A percentile compares a stretch with the other conserved stretches of the same genome.
Conservation (phyloP, 176 grass and related monocot genomes). For the Zea luxurians region DNA sequence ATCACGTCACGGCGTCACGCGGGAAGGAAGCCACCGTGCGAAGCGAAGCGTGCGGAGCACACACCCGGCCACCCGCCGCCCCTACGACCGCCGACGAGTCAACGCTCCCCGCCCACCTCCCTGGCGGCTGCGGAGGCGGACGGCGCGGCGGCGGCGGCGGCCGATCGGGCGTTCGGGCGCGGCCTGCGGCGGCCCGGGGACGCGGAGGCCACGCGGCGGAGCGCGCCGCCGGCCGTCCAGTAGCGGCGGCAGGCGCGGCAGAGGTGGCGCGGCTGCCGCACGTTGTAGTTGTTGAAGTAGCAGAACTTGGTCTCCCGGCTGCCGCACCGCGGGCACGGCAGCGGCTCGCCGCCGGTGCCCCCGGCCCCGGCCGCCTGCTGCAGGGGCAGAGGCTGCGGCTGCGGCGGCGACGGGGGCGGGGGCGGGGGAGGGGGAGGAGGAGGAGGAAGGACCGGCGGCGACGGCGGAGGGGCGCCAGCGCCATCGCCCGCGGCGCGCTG, state of each 20-base stretch:
- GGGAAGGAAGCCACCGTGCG: neutral
- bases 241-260: constrained; percentile 94
- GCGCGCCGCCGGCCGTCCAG: constrained; percentile 94
- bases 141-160: constrained; percentile 54
- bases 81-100: constrained; percentile 33
- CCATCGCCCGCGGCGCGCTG: constrained; percentile 20
- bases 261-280: constrained; percentile 95
- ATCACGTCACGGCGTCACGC: constrained; percentile 4
- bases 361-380: neutral
- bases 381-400: neutral
- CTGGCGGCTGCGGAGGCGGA: constrained; percentile 44
- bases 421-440: neutral
- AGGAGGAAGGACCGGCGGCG: neutral
- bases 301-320: constrained; percentile 99
- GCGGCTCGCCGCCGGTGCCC: constrained; percentile 27
- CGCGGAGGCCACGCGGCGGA: constrained; percentile 75
- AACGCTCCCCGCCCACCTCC: constrained; percentile 41
- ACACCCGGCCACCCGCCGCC: neutral
- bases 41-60: neutral
- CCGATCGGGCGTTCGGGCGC: constrained; percentile 62
- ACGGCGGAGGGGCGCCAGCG: neutral
- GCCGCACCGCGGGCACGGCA: constrained; percentile 81
- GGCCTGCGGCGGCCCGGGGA: constrained; percentile 58
- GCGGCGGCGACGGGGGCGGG: neutral
- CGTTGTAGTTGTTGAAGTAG: constrained; percentile 99